Evolutionary conservation across 2,329 filamentous ascomycete species (phyloP).

Genomic region (Cercospora sp.): DNA sequence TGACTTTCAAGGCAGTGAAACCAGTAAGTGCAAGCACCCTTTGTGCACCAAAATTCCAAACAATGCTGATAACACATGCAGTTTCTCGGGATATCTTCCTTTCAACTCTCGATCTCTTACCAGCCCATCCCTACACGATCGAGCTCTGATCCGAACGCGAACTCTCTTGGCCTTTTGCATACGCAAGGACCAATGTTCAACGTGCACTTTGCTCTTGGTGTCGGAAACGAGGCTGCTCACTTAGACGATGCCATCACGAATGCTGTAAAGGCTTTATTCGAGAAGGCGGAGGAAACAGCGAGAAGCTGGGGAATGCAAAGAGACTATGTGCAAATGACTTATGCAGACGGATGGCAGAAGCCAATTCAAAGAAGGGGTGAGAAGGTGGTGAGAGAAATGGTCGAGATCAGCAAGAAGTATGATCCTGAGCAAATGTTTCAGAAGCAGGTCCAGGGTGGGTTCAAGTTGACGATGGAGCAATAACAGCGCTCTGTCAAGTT

Average conservation of each 20-base stretch:
- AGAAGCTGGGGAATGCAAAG: not conserved
- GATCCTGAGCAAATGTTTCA: slow-evolving; percentile 41
- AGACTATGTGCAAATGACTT: slow-evolving; percentile 39
- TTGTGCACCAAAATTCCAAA: not conserved
- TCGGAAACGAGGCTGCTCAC: not conserved
- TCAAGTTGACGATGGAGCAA: slow-evolving; percentile 30
- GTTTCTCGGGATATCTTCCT: not conserved
- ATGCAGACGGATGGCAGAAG: slow-evolving; percentile 41
- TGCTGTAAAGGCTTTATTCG: not conserved
- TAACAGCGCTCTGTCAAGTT: too few relatives aligned
- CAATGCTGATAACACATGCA: not conserved
- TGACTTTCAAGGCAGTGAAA: slow-evolving; percentile 9
- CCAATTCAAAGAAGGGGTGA: slow-evolving; percentile 39
- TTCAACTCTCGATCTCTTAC: not conserved
- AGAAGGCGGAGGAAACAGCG: not conserved
- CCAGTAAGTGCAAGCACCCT: not conserved
- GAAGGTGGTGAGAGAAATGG: slow-evolving; percentile 33
- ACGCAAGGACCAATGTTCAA: not conserved
- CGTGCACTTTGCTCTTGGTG: not conserved
- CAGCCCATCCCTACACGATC: not conserved
- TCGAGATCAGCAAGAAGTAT: slow-evolving; percentile 37
- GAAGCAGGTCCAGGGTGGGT: slow-evolving; percentile 38
- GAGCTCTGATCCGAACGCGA: not conserved
- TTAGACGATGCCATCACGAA: not conserved
- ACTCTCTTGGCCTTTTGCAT: not conserved